A percentile compares a stretch with the other conserved stretches of the same genome.
Conservation (phyloP, 148 eudicot species). For the Rhododendron williamsianum region DNA sequence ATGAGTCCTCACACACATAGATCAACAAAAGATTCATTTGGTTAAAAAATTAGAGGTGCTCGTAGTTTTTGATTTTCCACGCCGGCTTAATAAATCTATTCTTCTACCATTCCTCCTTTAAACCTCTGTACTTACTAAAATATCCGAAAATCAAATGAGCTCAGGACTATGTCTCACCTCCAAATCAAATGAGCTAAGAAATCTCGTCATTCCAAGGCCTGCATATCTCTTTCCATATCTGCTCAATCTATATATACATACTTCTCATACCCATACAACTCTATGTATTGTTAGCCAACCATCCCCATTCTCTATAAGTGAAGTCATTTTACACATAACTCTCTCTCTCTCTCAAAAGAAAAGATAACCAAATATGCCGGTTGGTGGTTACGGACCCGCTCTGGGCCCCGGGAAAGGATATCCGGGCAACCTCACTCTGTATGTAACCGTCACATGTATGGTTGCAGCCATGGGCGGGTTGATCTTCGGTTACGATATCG, state of each 20-base stretch:
- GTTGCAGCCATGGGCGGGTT: constrained; percentile 34
- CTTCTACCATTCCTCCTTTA: not conserved
- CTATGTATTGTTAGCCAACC: not conserved
- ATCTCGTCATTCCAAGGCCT: not conserved
- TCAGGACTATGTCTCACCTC: no score
- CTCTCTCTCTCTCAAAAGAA: not conserved
- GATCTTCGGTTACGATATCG: constrained; percentile 44
- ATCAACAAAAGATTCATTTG: not conserved
- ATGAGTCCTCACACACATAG: not conserved
- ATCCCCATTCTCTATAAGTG: not conserved
- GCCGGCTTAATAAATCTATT: not conserved
- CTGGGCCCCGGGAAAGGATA: constrained; percentile 6
- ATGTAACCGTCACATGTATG: constrained; percentile 23
- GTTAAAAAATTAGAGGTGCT: not conserved
- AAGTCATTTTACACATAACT: not conserved
- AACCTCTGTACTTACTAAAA: no score
- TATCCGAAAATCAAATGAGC: no score
- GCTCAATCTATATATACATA: not conserved
- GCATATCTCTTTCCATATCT: not conserved
- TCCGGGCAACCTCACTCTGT: constrained; percentile 19
- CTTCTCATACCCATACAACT: not conserved
- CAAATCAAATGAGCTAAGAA: not conserved
- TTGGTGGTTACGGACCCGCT: constrained; percentile 32
- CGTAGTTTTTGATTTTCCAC: no score
- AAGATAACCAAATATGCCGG: constrained; percentile 30